Evolutionary conservation across 2,329 filamentous ascomycete species (phyloP), one percentile per base, ranked within the genome.

Genomic region (Alternaria ventricosa): DNA sequence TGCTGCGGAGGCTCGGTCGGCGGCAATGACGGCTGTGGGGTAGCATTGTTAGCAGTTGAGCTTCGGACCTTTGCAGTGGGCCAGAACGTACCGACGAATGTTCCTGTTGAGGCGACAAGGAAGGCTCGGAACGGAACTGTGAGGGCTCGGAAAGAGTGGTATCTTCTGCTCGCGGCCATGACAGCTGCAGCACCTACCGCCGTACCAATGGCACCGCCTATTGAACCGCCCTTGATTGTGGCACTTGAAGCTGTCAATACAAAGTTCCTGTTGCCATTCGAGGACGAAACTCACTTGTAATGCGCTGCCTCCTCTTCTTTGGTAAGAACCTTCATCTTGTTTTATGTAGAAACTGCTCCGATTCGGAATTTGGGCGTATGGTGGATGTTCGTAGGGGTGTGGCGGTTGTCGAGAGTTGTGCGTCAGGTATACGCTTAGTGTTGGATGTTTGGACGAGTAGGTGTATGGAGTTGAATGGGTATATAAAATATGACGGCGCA

Each of bases 81-180:
- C 20, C 20, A 22, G 20, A 22, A 22, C 80, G 30, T 76, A 84
- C 93, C 90, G 68, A 89, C 86, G 78, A 97, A 97, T 5, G 96
- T 97, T 51, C 88, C 89, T 11, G 89, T 80, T 9, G 93, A 97
- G 47, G 92, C 91, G 69, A 96, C 87, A 67, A 98, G 88, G 87
- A 98, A 99, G 58, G 93, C 86, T 71, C 93, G 92, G 87, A 99
- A 94, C 18, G 94, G 96, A 0, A 97, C 78, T 0, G 95, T 97
- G 65, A 99, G 89, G 69, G 86, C 82, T 70, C 92, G 89, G 85
- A 98, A 92, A 73, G 89, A 89, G 53, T 89, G 85, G 81, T 91
- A 97, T 75, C 94, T 90, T 66, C 85, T 85, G 56, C 87, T 87
- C 20, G 91, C 93, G 53, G 83, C 80, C n/a, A 87, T 66, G 23